phyloP scores from a whole-genome alignment of 106 monocot species.

The Dendrobium chrysotoxum region DNA sequence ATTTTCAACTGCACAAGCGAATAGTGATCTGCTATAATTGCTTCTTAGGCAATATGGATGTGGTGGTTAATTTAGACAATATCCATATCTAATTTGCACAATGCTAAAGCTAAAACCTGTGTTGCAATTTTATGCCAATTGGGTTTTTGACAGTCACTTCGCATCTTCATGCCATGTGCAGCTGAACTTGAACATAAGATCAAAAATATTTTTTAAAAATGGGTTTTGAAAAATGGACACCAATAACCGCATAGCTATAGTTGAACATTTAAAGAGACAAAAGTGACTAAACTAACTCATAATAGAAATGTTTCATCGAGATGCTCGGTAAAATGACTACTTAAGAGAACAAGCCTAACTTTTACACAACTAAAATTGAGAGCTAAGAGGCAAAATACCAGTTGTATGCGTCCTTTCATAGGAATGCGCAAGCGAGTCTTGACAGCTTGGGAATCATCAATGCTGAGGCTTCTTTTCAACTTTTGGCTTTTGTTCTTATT shows the following conservation, averaged over 20 bases:
- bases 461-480: slow-evolving; percentile 61
- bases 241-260: neutral
- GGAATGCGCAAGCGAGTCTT: slow-evolving; percentile 81
- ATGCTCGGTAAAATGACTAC: neutral
- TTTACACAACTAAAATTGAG: neutral
- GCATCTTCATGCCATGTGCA: neutral
- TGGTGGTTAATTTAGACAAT: neutral
- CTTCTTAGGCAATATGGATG: neutral
- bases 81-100: neutral
- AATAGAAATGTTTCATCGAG: neutral
- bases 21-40: neutral
- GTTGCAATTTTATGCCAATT: neutral
- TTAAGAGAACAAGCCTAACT: neutral
- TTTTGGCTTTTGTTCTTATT: slow-evolving; percentile 47
- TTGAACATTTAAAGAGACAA: neutral
- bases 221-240: neutral
- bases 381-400: slow-evolving; percentile 57
- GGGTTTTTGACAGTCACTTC: neutral
- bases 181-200: neutral
- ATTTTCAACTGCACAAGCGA: neutral
- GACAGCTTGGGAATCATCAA: slow-evolving; percentile 50
- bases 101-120: neutral
- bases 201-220: neutral
- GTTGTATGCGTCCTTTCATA: slow-evolving; percentile 83
- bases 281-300: neutral